These are phyloP conservation scores for Globisporangium paroecandrum DNA, from an alignment of 352 stramenopile genomes.

Conservation along the genomic window DNA sequence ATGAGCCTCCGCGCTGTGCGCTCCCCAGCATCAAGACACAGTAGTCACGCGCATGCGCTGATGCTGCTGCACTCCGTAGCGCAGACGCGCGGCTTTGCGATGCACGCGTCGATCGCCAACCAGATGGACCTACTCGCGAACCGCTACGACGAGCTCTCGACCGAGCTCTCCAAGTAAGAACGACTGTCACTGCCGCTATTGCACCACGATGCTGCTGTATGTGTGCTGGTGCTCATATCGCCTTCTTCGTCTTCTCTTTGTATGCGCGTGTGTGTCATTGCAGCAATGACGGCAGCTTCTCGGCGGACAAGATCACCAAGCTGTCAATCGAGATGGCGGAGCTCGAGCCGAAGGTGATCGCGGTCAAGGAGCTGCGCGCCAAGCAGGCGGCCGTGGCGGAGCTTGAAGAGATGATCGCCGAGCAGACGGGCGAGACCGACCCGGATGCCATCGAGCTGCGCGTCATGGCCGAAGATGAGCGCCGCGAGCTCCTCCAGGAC, in stretches of 20 bases:
- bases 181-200: neutral
- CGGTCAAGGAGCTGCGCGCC: constrained; percentile 78
- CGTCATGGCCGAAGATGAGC: constrained; percentile 73
- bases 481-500: constrained; percentile 49
- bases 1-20: neutral
- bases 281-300: constrained; percentile 75
- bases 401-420: constrained; percentile 84
- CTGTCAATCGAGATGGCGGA: constrained; percentile 85
- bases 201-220: neutral
- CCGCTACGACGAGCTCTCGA: constrained; percentile 61
- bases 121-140: constrained; percentile 63
- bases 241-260: constrained; percentile 3
- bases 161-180: constrained; percentile 60
- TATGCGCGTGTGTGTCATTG: constrained; percentile 1
- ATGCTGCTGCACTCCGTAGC: neutral
- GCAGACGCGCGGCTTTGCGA: constrained; percentile 39
- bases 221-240: constrained; percentile 9
- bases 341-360: constrained; percentile 66
- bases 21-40: neutral
- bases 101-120: constrained; percentile 69
- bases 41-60: constrained; percentile 2
- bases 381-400: constrained; percentile 87
- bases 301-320: constrained; percentile 68
- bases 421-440: constrained; percentile 46
- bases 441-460: constrained; percentile 60